Base-by-base conservation (phyloP, 2,329 filamentous ascomycete species). In the Paramyrothecium roridum region DNA sequence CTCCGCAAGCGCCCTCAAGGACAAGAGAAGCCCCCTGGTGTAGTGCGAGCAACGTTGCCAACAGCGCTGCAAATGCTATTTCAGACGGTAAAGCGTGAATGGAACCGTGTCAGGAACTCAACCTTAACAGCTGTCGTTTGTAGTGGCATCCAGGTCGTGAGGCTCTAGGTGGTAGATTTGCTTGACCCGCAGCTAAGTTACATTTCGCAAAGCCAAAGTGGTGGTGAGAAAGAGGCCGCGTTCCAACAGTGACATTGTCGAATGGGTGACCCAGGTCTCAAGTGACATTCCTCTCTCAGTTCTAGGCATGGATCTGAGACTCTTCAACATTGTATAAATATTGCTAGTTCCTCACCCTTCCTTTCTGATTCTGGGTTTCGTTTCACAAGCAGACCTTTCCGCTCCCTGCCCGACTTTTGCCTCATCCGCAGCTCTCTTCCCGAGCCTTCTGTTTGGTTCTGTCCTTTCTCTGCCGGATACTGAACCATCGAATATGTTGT, bases 401-500 rank as follows among this genome's bases (percentile, higher is more conserved):
- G 16, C 37, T 43, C 37, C 37, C 37, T 43, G 3, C n/a, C 37
- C 7, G 12, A 4, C 37, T 13, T 43, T 4, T 30, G 37, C 37
- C 37, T 43, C n/a, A 19, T 13, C 37, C n/a, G 37, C 6, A 26
- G 51, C 54, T 54, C 49, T 17, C 46, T 52, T 47, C 43, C 34
- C 52, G 34, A 56, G 62, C 61, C 59, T 54, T 56, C 57, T 52
- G 61, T 59, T 63, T 52, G 54, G 4, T 7, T 43, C n/a, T 43
- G 37, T 17, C n/a, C 7, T 13, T 17, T 43, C 7, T 13, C n/a
- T 19, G 13, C 13, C n/a, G 7, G 13, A 43, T 43, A 17, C 37
- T 13, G 37, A 17, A 13, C 16, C 12, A 43, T 16, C 16, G n/a
- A 63, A 10, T n/a, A 71, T 71, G 69, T 47, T 61, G 46, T 56